These are phyloP conservation scores for Colletotrichum sp. DNA, from an alignment of 2,329 filamentous ascomycete genomes.

Conservation along the genomic window DNA sequence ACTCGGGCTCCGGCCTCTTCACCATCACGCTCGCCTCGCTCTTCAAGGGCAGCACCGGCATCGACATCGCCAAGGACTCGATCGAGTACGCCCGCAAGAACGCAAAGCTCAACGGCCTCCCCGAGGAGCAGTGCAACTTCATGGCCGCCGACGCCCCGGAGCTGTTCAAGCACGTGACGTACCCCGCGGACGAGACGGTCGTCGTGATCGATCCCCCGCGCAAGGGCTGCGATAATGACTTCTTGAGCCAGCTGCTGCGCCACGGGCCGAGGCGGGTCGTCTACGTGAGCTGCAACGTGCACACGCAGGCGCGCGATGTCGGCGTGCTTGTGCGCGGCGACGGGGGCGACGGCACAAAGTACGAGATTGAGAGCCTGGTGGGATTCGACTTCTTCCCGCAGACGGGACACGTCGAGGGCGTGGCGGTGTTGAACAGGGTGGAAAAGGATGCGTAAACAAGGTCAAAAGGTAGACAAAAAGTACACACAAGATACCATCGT, in stretches of 20 bases:
- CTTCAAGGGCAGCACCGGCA: slow-evolving; percentile 85
- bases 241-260: slow-evolving; percentile 78
- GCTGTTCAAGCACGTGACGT: slow-evolving; percentile 79
- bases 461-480: neutral
- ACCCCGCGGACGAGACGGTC: slow-evolving; percentile 80
- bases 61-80: slow-evolving; percentile 83
- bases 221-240: slow-evolving; percentile 89
- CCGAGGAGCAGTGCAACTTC: slow-evolving; percentile 74
- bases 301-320: slow-evolving; percentile 94
- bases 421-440: slow-evolving; percentile 67
- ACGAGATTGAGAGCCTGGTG: slow-evolving; percentile 87
- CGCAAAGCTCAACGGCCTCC: slow-evolving; percentile 76
- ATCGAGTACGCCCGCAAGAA: slow-evolving; percentile 83
- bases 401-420: slow-evolving; percentile 73
- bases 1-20: slow-evolving; percentile 97
- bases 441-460: slow-evolving; percentile 32
- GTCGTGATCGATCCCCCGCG: slow-evolving; percentile 97
- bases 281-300: slow-evolving; percentile 97
- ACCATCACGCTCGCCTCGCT: slow-evolving; percentile 88
- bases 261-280: slow-evolving; percentile 83
- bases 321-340: slow-evolving; percentile 81
- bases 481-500: slow-evolving; percentile 10
- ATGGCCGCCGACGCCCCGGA: slow-evolving; percentile 85
- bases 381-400: slow-evolving; percentile 99
- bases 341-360: slow-evolving; percentile 48